Conservation (phyloP, 2,329 filamentous ascomycete species). For the Diaporthe citriasiana region DNA sequence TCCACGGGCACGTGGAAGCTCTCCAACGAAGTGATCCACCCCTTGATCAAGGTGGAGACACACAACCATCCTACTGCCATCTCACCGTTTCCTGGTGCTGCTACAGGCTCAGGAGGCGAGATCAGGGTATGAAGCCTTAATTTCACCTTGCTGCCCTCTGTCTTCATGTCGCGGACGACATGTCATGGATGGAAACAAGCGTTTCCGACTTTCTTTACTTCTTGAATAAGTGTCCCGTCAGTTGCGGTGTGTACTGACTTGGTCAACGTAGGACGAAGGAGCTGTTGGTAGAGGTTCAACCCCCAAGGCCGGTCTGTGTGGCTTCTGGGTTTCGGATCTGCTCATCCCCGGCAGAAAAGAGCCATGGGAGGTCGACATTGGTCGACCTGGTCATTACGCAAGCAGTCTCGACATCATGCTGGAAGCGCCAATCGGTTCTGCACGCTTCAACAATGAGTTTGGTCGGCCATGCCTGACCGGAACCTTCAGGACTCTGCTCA, state of each 20-base stretch:
- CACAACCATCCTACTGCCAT: slow-evolving; percentile 98
- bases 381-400: slow-evolving; percentile 91
- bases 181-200: slow-evolving; percentile 28
- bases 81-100: slow-evolving; percentile 91
- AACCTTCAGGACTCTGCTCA: slow-evolving; percentile 91
- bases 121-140: slow-evolving; percentile 70
- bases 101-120: slow-evolving; percentile 94
- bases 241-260: slow-evolving; percentile 20
- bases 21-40: slow-evolving; percentile 87
- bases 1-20: slow-evolving; percentile 89
- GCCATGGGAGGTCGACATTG: slow-evolving; percentile 93
- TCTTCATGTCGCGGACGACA: neutral
- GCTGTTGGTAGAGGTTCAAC: slow-evolving; percentile 93
- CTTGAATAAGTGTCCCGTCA: neutral
- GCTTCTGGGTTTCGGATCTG: slow-evolving; percentile 96
- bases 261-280: slow-evolving; percentile 77
- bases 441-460: slow-evolving; percentile 98
- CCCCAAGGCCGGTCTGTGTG: slow-evolving; percentile 91
- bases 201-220: slow-evolving; percentile 18
- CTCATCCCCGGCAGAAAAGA: slow-evolving; percentile 85
- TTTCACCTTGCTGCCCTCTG: neutral
- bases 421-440: slow-evolving; percentile 94
- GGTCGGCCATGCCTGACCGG: slow-evolving; percentile 90
- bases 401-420: slow-evolving; percentile 98
- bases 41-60: slow-evolving; percentile 95